Conservation (phyloP, 192 early-diverging fungal species). For the Coemansia erecta region DNA sequence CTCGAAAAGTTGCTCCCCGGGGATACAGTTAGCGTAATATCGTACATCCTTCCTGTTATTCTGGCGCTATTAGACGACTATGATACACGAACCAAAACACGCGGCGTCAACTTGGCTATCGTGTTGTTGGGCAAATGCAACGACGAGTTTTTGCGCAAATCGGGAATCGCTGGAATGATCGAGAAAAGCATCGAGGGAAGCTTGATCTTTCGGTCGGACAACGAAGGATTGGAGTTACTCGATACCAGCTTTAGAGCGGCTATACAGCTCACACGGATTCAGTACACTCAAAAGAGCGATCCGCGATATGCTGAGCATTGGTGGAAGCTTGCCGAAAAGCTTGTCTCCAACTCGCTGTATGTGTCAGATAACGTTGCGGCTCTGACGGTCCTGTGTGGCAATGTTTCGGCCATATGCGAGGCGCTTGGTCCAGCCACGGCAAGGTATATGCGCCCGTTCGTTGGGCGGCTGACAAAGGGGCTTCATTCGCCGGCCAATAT, state of each 20-base stretch:
- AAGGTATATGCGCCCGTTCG: constrained; percentile 29
- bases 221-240: constrained; percentile 14
- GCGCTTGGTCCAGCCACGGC: constrained; percentile 30
- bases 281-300: constrained; percentile 4
- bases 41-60: constrained; percentile 33
- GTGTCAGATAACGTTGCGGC: constrained; percentile 31
- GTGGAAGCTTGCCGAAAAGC: constrained; percentile 25
- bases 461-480: constrained; percentile 20
- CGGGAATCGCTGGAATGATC: constrained; percentile 34
- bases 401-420: constrained; percentile 12
- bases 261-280: constrained; percentile 3
- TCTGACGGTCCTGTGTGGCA: constrained; percentile 9
- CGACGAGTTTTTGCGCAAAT: constrained; percentile 28
- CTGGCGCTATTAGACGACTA: constrained; percentile 41
- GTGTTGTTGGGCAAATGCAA: constrained; percentile 5
- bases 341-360: constrained; percentile 31
- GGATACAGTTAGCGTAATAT: constrained; percentile 8
- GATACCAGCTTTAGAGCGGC: constrained; percentile 17
- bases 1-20: constrained; percentile 10
- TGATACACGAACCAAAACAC: constrained; percentile 16
- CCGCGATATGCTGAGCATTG: constrained; percentile 15
- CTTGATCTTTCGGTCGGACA: constrained; percentile 27
- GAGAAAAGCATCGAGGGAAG: constrained; percentile 17
- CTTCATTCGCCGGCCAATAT: constrained; percentile 23
- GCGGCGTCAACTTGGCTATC: constrained; percentile 20